These are phyloP conservation scores for Chrysoporthe deuterocubensis DNA, from an alignment of 2,329 filamentous ascomycete species.

Conservation along the genomic window DNA sequence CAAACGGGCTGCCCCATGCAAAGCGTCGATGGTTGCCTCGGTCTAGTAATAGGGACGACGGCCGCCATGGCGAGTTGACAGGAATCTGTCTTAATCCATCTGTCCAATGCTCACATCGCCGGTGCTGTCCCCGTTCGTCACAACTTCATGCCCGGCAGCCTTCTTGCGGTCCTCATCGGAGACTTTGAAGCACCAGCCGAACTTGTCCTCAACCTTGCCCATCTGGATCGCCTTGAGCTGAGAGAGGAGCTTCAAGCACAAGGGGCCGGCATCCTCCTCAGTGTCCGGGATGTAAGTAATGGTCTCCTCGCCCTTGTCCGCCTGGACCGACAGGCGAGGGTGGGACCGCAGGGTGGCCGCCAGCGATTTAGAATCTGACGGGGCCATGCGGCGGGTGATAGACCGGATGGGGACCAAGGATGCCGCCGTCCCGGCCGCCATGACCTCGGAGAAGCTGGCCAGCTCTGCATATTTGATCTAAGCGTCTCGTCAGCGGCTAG, in stretches of 20 bases:
- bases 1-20: background rate
- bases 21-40: background rate
- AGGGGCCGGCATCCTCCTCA: slow-evolving; percentile 72
- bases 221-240: slow-evolving; percentile 85
- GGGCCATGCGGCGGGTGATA: slow-evolving; percentile 69
- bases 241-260: slow-evolving; percentile 72
- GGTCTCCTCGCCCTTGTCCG: slow-evolving; percentile 50
- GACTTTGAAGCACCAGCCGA: slow-evolving; percentile 69
- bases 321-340: slow-evolving; percentile 40
- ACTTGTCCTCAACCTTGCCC: slow-evolving; percentile 76
- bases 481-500: background rate
- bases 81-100: slow-evolving; percentile 37
- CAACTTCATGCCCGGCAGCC: slow-evolving; percentile 38
- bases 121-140: slow-evolving; percentile 34
- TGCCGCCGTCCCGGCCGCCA: slow-evolving; percentile 91
- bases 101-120: slow-evolving; percentile 38
- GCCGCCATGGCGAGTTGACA: background rate
- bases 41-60: background rate
- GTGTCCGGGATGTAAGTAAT: slow-evolving; percentile 58
- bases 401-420: slow-evolving; percentile 90
- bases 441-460: slow-evolving; percentile 68
- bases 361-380: slow-evolving; percentile 46
- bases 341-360: slow-evolving; percentile 40
- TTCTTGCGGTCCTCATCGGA: slow-evolving; percentile 49
- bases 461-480: slow-evolving; percentile 68